Conservation (phyloP, 208 protist genomes). For the Histomonas meleagridis region DNA sequence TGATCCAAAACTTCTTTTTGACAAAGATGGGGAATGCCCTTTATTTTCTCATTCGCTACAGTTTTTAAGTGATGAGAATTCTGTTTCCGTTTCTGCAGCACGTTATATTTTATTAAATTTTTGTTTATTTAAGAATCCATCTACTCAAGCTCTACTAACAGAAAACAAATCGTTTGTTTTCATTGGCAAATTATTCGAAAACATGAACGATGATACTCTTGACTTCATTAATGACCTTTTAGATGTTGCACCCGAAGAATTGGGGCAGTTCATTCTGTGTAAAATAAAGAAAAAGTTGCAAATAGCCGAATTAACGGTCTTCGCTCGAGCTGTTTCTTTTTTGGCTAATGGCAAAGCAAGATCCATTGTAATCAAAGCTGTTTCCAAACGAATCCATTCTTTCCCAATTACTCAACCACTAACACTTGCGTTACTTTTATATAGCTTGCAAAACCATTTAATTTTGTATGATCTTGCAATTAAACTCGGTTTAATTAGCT, state of each 20-base stretch:
- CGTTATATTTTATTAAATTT: neutral
- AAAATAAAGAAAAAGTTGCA: neutral
- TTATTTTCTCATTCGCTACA: neutral
- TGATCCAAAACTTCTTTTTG: neutral
- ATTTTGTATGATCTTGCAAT: neutral
- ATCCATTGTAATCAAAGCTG: neutral
- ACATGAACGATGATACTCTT: neutral
- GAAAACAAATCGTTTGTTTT: neutral
- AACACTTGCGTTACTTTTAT: neutral
- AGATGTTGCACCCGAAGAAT: neutral
- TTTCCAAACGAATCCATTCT: neutral
- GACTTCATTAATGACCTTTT: neutral
- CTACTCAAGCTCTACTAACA: neutral
- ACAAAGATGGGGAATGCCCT: neutral
- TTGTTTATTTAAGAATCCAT: neutral
- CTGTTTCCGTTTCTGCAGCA: neutral
- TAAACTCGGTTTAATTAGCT: neutral
- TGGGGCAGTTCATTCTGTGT: too few relatives aligned
- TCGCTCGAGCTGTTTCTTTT: neutral
- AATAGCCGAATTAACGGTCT: neutral
- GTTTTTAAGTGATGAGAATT: neutral
- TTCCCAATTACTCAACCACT: neutral
- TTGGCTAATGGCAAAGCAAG: neutral
- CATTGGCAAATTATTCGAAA: neutral
- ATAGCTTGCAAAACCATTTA: neutral